phyloP scores from a whole-genome alignment of 306 rosid species.

The Rubus idaeus region DNA sequence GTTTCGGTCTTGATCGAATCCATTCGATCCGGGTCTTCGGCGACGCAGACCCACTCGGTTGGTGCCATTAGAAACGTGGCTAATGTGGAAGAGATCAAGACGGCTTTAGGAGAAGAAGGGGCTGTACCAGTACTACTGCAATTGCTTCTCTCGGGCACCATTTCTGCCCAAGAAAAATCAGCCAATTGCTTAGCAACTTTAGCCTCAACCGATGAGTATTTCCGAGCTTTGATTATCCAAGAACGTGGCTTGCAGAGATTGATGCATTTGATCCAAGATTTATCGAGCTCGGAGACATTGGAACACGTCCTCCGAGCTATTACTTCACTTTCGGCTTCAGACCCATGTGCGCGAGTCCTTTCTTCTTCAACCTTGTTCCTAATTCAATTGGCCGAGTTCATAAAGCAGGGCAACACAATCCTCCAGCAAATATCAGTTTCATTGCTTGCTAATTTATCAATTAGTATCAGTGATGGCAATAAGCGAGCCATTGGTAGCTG shows the following conservation, averaged over 20 bases:
- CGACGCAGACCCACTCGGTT: conserved; percentile 36
- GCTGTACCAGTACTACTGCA: conserved; percentile 47
- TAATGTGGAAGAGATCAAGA: conserved; percentile 41
- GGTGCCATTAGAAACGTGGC: conserved; percentile 50
- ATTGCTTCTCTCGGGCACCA: conserved; percentile 37
- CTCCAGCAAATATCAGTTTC: conserved; percentile 49
- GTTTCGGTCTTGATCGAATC: conserved; percentile 43
- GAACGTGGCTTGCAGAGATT: conserved; percentile 49
- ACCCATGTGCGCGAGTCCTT: conserved; percentile 32
- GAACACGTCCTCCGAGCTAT: conserved; percentile 45
- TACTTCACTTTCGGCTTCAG: conserved; percentile 39
- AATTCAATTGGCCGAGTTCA: conserved; percentile 41
- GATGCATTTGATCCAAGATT: conserved; percentile 49
- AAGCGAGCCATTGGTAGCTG: conserved; percentile 53
- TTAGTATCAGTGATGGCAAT: conserved; percentile 51
- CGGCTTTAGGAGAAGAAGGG: conserved; percentile 49
- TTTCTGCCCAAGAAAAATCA: conserved; percentile 42
- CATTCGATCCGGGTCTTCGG: conserved; percentile 50
- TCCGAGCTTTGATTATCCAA: conserved; percentile 41
- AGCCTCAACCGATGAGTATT: conserved; percentile 51
- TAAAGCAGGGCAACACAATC: conserved; percentile 40
- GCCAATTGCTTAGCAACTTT: conserved; percentile 38
- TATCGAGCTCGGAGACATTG: conserved; percentile 33
- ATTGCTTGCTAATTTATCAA: conserved; percentile 29
- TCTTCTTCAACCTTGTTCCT: conserved; percentile 47